Percentiles rank a stretch among this genome's conserved stretches.
phyloP scores from a whole-genome alignment of 2,329 filamentous ascomycete species.

The Paramyrothecium roridum region DNA sequence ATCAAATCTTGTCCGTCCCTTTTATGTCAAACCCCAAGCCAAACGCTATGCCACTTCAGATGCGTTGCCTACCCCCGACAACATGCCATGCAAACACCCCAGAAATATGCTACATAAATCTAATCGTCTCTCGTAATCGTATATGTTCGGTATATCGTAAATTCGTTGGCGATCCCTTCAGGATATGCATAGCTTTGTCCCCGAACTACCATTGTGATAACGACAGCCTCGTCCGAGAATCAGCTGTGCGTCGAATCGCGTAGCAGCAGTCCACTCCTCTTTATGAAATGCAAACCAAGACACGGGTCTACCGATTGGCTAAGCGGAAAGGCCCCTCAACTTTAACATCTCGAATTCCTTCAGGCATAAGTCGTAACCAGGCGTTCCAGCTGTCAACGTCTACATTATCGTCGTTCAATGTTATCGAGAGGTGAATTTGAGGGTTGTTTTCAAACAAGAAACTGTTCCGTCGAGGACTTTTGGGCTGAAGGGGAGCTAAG shows the following conservation, averaged over 20 bases:
- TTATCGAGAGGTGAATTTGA: slow-evolving; percentile 48
- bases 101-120: not conserved
- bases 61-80: not conserved
- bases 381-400: slow-evolving; percentile 54
- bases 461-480: slow-evolving; percentile 31
- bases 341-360: slow-evolving; percentile 52
- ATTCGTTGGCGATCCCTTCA: not conserved
- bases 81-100: not conserved
- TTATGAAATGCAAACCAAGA: too few species aligned
- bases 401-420: slow-evolving; percentile 47
- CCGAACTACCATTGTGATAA: not conserved
- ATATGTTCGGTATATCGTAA: not conserved
- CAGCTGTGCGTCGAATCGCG: too few species aligned
- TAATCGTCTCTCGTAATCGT: not conserved
- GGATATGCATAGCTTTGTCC: not conserved
- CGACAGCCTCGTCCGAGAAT: not conserved
- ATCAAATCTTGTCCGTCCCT: not conserved
- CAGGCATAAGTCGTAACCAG: slow-evolving; percentile 57
- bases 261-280: too few species aligned
- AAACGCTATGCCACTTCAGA: slow-evolving; percentile 4
- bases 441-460: slow-evolving; percentile 40
- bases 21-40: slow-evolving; percentile 14
- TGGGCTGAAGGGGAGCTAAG: slow-evolving; percentile 46
- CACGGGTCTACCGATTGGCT: not conserved
- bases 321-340: slow-evolving; percentile 46